Evolutionary conservation across 2,329 filamentous ascomycete genomes (phyloP).

Genomic region (Colletotrichum theobromicola): DNA sequence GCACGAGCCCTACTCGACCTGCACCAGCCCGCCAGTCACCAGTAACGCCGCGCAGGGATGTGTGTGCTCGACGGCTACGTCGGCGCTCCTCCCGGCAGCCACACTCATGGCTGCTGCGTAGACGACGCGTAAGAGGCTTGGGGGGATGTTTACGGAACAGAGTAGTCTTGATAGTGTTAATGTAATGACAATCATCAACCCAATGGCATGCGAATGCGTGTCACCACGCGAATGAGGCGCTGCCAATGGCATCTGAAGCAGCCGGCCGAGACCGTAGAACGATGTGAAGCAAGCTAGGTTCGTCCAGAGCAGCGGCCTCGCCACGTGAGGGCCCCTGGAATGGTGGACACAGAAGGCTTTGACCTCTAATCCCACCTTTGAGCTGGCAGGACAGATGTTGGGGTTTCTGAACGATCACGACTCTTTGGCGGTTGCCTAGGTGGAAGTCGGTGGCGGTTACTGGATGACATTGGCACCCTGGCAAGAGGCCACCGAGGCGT

Average conservation of each 20-base stretch:
- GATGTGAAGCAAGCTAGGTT: not conserved
- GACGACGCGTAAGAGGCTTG: slow-evolving; percentile 10
- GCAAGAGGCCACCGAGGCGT: not conserved
- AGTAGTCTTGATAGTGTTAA: not conserved
- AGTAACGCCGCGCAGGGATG: slow-evolving; percentile 46
- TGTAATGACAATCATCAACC: not conserved
- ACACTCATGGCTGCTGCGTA: slow-evolving; percentile 13
- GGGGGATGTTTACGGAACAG: not conserved
- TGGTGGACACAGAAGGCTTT: not conserved
- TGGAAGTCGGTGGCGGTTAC: not conserved
- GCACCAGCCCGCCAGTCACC: slow-evolving; percentile 47
- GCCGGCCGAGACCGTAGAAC: not conserved
- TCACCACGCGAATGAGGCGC: not conserved
- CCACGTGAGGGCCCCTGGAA: not conserved
- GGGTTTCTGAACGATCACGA: not conserved
- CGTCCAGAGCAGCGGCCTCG: not conserved
- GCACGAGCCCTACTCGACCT: slow-evolving; percentile 47
- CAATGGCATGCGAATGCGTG: not conserved
- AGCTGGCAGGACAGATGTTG: not conserved
- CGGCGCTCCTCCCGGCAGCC: slow-evolving; percentile 10
- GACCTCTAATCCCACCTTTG: not conserved
- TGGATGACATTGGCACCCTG: not conserved
- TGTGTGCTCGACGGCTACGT: slow-evolving; percentile 38
- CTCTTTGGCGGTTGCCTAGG: not conserved
- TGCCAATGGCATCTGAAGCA: not conserved